A percentile compares a stretch with the other conserved stretches of the same genome.
Evolutionary conservation across 257 asterid species (phyloP).

Genomic region (Fraxinus quadrangulata): DNA sequence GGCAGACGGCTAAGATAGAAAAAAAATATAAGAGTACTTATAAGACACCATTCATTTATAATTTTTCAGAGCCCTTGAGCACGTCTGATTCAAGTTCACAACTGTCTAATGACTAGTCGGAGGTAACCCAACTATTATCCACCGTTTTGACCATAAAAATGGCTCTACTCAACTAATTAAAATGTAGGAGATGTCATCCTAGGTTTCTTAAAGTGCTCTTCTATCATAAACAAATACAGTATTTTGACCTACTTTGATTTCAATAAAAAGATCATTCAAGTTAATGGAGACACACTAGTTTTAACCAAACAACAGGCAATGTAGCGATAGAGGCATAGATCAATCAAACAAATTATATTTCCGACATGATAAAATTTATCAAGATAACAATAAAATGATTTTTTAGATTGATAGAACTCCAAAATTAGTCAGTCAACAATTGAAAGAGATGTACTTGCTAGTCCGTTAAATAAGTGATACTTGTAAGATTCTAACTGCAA

Average conservation of each 20-base stretch:
- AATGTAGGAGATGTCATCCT: constrained; percentile 4
- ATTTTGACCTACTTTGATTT: background rate
- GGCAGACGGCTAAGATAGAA: background rate
- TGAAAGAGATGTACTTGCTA: background rate
- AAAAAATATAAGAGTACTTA: background rate
- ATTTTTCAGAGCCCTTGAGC: background rate
- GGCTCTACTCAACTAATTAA: background rate
- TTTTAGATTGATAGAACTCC: background rate
- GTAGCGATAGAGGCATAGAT: background rate
- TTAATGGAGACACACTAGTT: background rate
- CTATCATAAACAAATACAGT: background rate
- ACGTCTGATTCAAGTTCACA: background rate
- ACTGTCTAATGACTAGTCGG: background rate
- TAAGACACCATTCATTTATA: background rate
- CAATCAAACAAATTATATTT: background rate
- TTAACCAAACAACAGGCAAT: background rate
- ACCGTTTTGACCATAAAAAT: background rate
- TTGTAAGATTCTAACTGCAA: constrained; percentile 3
- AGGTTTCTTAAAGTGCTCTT: background rate
- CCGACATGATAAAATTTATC: background rate
- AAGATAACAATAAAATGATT: constrained; percentile 8
- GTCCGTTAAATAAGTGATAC: background rate
- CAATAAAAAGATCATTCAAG: background rate
- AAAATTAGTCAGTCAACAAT: background rate
- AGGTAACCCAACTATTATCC: background rate